Percentiles rank a stretch among this genome's conserved stretches.
Conservation (phyloP, 306 rosid species). For the Sicyos baderoa region DNA sequence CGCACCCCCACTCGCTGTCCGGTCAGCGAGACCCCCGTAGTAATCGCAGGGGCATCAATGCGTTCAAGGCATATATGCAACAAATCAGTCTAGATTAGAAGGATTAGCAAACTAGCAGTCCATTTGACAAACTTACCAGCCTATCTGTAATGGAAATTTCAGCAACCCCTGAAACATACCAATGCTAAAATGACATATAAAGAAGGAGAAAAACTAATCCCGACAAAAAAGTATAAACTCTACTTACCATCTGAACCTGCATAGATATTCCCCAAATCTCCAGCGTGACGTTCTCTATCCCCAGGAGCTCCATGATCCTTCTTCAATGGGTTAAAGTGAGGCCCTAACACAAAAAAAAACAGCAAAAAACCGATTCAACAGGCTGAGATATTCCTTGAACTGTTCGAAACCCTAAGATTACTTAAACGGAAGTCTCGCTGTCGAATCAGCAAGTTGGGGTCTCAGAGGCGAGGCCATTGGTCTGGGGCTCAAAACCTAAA, state of each 20-base stretch:
- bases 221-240: background rate
- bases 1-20: too few species aligned
- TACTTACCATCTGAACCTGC: conserved; percentile 21
- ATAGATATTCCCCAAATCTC: conserved; percentile 22
- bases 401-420: too few species aligned
- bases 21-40: too few species aligned
- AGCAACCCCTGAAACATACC: conserved; percentile 18
- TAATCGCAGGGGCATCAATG: too few species aligned
- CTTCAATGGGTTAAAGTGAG: conserved; percentile 22
- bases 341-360: background rate
- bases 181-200: background rate
- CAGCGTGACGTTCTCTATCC: conserved; percentile 22
- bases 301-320: conserved; percentile 21
- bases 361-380: background rate
- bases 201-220: background rate
- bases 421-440: too few species aligned
- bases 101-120: background rate
- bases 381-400: too few species aligned
- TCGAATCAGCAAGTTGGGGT: too few species aligned
- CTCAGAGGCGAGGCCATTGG: too few species aligned
- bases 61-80: too few species aligned
- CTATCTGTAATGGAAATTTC: conserved; percentile 20
- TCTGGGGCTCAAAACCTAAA: too few species aligned
- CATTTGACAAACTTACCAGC: conserved; percentile 8
- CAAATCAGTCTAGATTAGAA: background rate